Percentiles rank a stretch among this genome's conserved stretches.
phyloP scores from a whole-genome alignment of 768 basidiomycete species.

The Pseudohyphozyma bogoriensis region DNA sequence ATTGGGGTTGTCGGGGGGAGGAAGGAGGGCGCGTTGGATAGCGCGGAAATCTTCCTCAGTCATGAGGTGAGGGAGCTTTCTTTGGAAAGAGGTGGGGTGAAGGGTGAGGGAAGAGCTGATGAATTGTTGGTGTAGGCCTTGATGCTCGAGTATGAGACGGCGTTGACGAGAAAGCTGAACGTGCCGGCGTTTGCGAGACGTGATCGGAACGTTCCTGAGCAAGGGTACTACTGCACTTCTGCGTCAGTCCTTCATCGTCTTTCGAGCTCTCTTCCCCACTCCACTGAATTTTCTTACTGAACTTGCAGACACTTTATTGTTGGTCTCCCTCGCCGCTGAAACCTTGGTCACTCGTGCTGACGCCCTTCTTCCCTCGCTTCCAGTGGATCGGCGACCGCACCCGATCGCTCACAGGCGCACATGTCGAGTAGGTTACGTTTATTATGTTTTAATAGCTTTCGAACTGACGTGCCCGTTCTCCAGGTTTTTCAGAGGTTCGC shows the following conservation, averaged over 20 bases:
- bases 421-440: conserved; percentile 53
- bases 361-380: conserved; percentile 49
- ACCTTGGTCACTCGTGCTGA: not conserved
- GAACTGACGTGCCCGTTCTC: not conserved
- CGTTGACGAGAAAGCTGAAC: conserved; percentile 55
- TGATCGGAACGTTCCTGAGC: not conserved
- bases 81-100: not conserved
- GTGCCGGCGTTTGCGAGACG: conserved; percentile 20
- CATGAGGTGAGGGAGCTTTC: conserved; percentile 32
- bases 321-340: not conserved
- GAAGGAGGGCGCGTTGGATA: conserved; percentile 58
- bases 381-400: conserved; percentile 93
- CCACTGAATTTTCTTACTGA: not conserved
- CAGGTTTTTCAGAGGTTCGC: not conserved
- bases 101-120: too few species aligned
- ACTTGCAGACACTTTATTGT: conserved; percentile 8
- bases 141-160: conserved; percentile 84
- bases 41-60: conserved; percentile 91
- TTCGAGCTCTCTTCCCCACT: too few species aligned
- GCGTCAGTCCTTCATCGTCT: not conserved
- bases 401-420: conserved; percentile 78
- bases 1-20: conserved; percentile 81
- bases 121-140: conserved; percentile 59
- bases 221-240: conserved; percentile 18
- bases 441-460: not conserved